Evolutionary conservation across 1,284 basidiomycete species (phyloP).

Genomic region (Paramarasmius palmivorus): DNA sequence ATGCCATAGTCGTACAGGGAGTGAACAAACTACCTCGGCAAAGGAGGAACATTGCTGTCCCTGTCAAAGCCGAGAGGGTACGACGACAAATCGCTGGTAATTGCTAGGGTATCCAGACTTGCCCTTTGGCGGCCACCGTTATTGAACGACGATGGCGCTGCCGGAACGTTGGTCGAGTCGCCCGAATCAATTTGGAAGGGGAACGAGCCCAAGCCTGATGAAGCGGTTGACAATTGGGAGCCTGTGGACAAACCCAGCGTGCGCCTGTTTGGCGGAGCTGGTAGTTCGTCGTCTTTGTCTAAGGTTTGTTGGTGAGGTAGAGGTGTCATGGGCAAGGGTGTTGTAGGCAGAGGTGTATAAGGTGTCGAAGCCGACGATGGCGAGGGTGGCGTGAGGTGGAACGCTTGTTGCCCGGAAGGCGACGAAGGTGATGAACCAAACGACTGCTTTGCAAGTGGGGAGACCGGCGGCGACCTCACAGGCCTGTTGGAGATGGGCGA

Average conservation of each 20-base stretch:
- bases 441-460: constrained; percentile 62
- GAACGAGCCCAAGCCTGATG: constrained; percentile 75
- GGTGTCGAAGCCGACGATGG: constrained; percentile 28
- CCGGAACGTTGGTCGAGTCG: constrained; percentile 24
- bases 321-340: constrained; percentile 25
- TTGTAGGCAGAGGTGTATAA: neutral
- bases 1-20: neutral
- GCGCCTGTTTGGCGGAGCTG: constrained; percentile 53
- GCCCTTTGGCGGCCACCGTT: constrained; percentile 58
- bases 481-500: constrained; percentile 80
- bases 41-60: constrained; percentile 39
- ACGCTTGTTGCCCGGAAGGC: constrained; percentile 33
- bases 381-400: constrained; percentile 30
- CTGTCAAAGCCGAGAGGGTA: constrained; percentile 75
- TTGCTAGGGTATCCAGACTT: constrained; percentile 77
- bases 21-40: constrained; percentile 25
- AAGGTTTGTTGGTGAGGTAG: neutral
- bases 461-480: constrained; percentile 69
- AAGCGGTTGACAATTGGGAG: constrained; percentile 70
- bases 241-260: constrained; percentile 67
- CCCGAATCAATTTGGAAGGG: constrained; percentile 80
- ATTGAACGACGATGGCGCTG: constrained; percentile 37
- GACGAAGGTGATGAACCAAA: constrained; percentile 35
- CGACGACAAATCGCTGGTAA: constrained; percentile 77
- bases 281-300: constrained; percentile 29